Conservation (phyloP, 1,284 basidiomycete genomes). For the Ustilago nuda region DNA sequence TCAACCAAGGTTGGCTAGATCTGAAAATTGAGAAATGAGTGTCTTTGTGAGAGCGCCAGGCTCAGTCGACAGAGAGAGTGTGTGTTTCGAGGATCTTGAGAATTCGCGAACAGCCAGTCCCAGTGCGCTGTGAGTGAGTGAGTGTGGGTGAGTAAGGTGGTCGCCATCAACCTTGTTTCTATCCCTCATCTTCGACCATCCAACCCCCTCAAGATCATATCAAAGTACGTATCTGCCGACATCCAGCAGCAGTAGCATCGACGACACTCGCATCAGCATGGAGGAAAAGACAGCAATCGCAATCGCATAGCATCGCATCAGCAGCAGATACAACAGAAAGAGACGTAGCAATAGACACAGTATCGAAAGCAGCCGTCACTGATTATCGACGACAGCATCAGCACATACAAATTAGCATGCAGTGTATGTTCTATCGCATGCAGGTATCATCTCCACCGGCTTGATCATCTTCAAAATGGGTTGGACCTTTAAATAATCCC, state of each 20-base stretch:
- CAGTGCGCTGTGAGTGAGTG: slow-evolving; percentile 2
- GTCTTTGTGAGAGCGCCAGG: not conserved
- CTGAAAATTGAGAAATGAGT: not conserved
- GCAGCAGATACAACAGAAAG: not conserved
- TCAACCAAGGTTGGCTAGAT: not conserved
- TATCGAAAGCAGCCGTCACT: not conserved
- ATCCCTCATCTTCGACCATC: slow-evolving; percentile 53
- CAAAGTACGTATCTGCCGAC: slow-evolving; percentile 43
- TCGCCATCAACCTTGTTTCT: slow-evolving; percentile 27
- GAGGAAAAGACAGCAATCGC: slow-evolving; percentile 6
- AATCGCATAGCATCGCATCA: slow-evolving; percentile 2
- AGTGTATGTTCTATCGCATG: no score
- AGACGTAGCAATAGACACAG: slow-evolving; percentile 6
- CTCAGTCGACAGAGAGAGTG: not conserved
- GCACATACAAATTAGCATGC: not conserved
- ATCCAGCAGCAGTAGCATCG: not conserved
- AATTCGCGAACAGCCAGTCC: not conserved
- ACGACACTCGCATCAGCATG: slow-evolving; percentile 7
- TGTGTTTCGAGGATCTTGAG: not conserved
- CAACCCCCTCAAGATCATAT: slow-evolving; percentile 53
- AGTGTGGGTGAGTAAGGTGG: slow-evolving; percentile 10
- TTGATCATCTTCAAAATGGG: no score
- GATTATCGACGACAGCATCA: not conserved
- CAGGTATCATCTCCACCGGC: no score
- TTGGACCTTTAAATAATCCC: no score